Conservation (phyloP, 345 rosid genomes). For the Carallia pectinifolia region DNA sequence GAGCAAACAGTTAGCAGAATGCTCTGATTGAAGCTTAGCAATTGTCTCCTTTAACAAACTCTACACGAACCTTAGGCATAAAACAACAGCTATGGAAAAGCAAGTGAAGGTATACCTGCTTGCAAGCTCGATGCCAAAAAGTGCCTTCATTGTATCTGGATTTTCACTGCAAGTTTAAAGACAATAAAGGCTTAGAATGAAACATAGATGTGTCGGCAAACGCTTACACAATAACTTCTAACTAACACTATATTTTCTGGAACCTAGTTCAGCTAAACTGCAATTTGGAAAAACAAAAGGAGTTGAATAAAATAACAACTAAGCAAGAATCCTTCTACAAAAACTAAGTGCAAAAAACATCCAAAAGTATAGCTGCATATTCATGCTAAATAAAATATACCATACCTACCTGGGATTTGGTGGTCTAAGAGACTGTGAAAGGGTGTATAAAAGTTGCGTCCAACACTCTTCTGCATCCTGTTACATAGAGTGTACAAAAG, state of each 20-base stretch:
- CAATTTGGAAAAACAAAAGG: neutral
- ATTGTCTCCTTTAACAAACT: too few species aligned
- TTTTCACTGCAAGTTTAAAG: constrained; percentile 49
- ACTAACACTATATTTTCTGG: neutral
- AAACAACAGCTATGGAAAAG: neutral
- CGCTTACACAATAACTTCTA: constrained; percentile 1
- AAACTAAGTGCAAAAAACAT: neutral
- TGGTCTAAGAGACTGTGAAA: constrained; percentile 80
- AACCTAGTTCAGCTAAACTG: neutral
- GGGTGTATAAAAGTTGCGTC: constrained; percentile 89
- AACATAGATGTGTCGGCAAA: neutral
- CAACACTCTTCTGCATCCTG: constrained; percentile 99
- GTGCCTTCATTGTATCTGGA: constrained; percentile 63
- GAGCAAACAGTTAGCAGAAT: neutral
- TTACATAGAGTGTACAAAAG: constrained; percentile 15
- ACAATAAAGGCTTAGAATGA: neutral
- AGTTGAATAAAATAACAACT: neutral
- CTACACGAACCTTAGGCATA: too few species aligned
- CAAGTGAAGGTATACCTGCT: constrained; percentile 59
- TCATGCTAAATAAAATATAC: constrained; percentile 12
- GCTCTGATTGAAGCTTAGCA: neutral
- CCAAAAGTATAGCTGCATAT: constrained; percentile 1
- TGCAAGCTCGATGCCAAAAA: constrained; percentile 77
- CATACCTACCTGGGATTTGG: constrained; percentile 48
- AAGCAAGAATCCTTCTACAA: neutral